phyloP scores from a whole-genome alignment of 179 eudicot species.

The Spinacia oleracea region DNA sequence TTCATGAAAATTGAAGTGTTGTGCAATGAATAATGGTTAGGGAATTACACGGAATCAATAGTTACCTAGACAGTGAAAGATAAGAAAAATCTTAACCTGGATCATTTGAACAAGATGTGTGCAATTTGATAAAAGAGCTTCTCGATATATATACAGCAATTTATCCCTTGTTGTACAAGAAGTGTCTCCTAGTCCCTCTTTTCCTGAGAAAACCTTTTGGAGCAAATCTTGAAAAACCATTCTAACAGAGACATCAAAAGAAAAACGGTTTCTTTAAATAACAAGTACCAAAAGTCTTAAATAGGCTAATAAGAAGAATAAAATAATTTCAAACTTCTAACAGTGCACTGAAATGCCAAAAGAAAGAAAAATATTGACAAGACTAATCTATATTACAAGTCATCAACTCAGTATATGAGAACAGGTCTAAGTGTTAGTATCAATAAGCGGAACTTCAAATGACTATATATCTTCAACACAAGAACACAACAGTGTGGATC shows the following conservation, averaged over 20 bases:
- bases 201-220: conserved; percentile 58
- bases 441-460: neutral
- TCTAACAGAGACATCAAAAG: conserved; percentile 49
- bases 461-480: neutral
- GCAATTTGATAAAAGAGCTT: conserved; percentile 78
- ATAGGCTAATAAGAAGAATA: conserved; percentile 5
- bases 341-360: neutral
- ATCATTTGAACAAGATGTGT: conserved; percentile 66
- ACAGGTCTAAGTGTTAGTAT: neutral
- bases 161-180: conserved; percentile 59
- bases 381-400: neutral
- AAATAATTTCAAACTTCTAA: conserved; percentile 2
- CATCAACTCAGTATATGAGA: neutral
- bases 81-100: conserved; percentile 57
- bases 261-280: conserved; percentile 29
- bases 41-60: neutral
- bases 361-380: conserved; percentile 1
- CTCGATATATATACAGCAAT: conserved; percentile 62
- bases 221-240: conserved; percentile 76
- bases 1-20: neutral
- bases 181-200: conserved; percentile 51
- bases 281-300: conserved; percentile 5
- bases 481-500: neutral
- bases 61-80: neutral
- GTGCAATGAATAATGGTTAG: conserved; percentile 16